Base-by-base conservation (phyloP, 352 stramenopile genomes). In the Phytophthora sp. region DNA sequence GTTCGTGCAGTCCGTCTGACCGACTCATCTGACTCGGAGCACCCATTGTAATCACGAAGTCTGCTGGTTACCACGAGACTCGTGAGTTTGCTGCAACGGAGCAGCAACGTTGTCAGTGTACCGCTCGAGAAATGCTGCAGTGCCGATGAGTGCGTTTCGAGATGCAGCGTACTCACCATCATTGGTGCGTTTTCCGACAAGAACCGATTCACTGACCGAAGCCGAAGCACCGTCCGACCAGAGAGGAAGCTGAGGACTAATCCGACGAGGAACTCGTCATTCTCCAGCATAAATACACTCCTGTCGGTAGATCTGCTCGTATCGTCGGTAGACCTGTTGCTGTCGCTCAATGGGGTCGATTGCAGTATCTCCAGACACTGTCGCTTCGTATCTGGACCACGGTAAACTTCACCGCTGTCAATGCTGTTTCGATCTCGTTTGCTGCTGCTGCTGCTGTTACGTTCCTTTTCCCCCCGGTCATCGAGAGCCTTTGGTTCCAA, bases 191-290 rank as follows among this genome's bases (percentile, higher is more conserved):
- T 68, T 2, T 63, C 39, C 10, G 31, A 49, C 57, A 90, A 66
- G 32, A 86, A 87, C 4, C 45, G 57, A 30, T 84, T 90, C 23
- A 90, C 69, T 0, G 55, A 62, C 4, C 72, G 76, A 18, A 69
- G 54, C 0, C 61, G 62, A 17, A 85, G 52, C n/a, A 83, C 66
- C 13, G 80, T 72, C 12, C 54, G 43, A 30, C 81, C 81, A 1
- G 78, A 79, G 15, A 88, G 57, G 37, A 79, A 90, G 12, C 56
- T 62, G 37, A 87, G 77, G 24, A 88, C 76, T 39, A 79, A 62
- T 32, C 45, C 51, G 2, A 90, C 38, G 2, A 90, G 51, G 20
- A 84, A 67, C 23, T 67, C 42, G 45, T 87, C 76, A 39, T 83
- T 77, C 30, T 80, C 63, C 18, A 85, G 63, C 23, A 76, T 39